phyloP scores from a whole-genome alignment of 306 rosid genomes.

The Lathyrus sativus region DNA sequence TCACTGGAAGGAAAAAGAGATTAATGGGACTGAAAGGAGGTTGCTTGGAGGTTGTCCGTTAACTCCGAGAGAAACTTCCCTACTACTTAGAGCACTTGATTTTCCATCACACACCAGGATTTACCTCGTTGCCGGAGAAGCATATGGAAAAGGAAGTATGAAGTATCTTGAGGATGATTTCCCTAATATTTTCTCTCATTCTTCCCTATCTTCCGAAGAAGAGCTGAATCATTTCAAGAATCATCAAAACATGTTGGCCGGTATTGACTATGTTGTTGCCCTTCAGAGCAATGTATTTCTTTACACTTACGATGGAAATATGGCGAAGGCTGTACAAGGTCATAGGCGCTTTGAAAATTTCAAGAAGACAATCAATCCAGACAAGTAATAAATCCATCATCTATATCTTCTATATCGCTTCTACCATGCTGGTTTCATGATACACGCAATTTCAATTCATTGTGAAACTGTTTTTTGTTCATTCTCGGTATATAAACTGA shows the following conservation, averaged over 20 bases:
- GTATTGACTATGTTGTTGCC: constrained; percentile 93
- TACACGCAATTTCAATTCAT: constrained; percentile 8
- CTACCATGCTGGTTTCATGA: constrained; percentile 14
- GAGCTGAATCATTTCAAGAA: constrained; percentile 75
- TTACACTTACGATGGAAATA: constrained; percentile 91
- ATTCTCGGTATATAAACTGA: constrained; percentile 10
- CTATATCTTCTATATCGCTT: constrained; percentile 30
- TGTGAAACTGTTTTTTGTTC: constrained; percentile 15
- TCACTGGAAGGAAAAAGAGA: constrained; percentile 99
- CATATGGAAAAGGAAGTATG: constrained; percentile 89
- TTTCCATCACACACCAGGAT: constrained; percentile 80
- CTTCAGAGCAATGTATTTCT: constrained; percentile 81
- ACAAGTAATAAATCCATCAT: constrained; percentile 60
- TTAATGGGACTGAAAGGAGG: constrained; percentile 89
- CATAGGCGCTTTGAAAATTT: constrained; percentile 94
- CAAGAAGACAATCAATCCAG: constrained; percentile 92
- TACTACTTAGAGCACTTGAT: constrained; percentile 81
- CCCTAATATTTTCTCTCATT: constrained; percentile 86
- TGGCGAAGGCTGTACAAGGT: constrained; percentile 99
- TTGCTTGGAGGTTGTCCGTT: constrained; percentile 95
- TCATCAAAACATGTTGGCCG: constrained; percentile 99
- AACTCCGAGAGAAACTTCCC: constrained; percentile 92
- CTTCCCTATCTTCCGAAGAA: constrained; percentile 68
- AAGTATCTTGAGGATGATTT: constrained; percentile 77
- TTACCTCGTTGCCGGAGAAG: constrained; percentile 93